Conservation (phyloP, 805 yeast species). For the Candida loeiensis region DNA sequence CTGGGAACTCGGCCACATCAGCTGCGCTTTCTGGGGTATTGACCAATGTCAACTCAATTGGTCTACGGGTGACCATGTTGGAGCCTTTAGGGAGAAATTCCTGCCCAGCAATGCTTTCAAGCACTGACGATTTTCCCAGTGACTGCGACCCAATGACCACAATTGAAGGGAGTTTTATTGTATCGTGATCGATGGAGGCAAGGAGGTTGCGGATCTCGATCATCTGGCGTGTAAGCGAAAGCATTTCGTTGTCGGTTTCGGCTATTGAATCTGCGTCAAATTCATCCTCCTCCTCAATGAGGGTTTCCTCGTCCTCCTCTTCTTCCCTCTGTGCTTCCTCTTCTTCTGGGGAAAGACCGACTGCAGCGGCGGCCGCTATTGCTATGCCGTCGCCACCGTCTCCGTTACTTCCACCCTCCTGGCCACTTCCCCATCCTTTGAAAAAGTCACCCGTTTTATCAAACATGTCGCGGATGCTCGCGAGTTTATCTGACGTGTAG, state of each 20-base stretch:
- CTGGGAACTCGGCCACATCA: conserved; percentile 91
- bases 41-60: conserved; percentile 89
- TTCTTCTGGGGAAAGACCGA: conserved; percentile 37
- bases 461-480: conserved; percentile 55
- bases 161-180: conserved; percentile 84
- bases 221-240: conserved; percentile 91
- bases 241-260: conserved; percentile 72
- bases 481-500: conserved; percentile 65
- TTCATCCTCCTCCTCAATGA: conserved; percentile 42
- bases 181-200: conserved; percentile 71
- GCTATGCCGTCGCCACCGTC: conserved; percentile 33
- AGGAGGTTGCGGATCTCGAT: conserved; percentile 86
- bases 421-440: conserved; percentile 24
- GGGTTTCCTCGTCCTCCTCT: conserved; percentile 47
- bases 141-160: conserved; percentile 98
- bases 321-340: conserved; percentile 25
- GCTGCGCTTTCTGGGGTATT: conserved; percentile 80
- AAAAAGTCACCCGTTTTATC: conserved; percentile 48
- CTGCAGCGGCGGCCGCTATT: conserved; percentile 55
- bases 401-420: conserved; percentile 21
- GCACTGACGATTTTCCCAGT: conserved; percentile 93
- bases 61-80: conserved; percentile 97
- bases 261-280: conserved; percentile 46
- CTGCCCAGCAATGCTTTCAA: conserved; percentile 96
- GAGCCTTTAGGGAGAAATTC: conserved; percentile 96